These are phyloP conservation scores for Polygonum aviculare DNA, from an alignment of 148 eudicot genomes.

Conservation along the genomic window DNA sequence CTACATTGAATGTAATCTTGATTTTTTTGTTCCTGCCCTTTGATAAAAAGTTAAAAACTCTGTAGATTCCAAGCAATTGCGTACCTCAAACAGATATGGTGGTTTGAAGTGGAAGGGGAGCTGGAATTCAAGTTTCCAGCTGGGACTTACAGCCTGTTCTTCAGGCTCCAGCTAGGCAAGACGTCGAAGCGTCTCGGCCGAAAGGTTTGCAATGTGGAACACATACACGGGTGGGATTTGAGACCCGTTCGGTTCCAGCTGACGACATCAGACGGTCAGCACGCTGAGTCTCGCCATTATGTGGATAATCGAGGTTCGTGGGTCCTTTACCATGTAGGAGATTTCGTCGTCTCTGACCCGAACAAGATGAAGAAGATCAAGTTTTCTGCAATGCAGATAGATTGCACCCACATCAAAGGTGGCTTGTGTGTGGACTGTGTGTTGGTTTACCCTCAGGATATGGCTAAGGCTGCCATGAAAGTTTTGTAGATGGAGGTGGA, in stretches of 20 bases:
- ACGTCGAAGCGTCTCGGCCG: conserved; percentile 44
- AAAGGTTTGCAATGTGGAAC: conserved; percentile 39
- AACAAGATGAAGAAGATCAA: conserved; percentile 40
- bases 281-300: conserved; percentile 27
- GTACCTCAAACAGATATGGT: conserved; percentile 86
- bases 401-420: conserved; percentile 86
- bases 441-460: conserved; percentile 41
- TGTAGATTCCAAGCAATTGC: conserved; percentile 65
- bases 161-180: conserved; percentile 63
- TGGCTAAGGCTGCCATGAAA: conserved; percentile 25
- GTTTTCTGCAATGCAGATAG: conserved; percentile 74
- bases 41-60: not conserved
- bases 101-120: conserved; percentile 83
- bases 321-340: conserved; percentile 63
- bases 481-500: conserved; percentile 14
- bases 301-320: conserved; percentile 55
- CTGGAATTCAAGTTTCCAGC: conserved; percentile 61
- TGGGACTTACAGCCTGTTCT: conserved; percentile 66
- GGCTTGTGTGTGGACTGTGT: conserved; percentile 79
- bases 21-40: not conserved
- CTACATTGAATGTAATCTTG: too few relatives aligned
- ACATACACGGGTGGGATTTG: conserved; percentile 71
- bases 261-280: conserved; percentile 63
- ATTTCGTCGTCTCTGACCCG: conserved; percentile 45
- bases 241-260: conserved; percentile 60